phyloP scores from a whole-genome alignment of 805 yeast genomes.

The Yarrowia alimentaria region DNA sequence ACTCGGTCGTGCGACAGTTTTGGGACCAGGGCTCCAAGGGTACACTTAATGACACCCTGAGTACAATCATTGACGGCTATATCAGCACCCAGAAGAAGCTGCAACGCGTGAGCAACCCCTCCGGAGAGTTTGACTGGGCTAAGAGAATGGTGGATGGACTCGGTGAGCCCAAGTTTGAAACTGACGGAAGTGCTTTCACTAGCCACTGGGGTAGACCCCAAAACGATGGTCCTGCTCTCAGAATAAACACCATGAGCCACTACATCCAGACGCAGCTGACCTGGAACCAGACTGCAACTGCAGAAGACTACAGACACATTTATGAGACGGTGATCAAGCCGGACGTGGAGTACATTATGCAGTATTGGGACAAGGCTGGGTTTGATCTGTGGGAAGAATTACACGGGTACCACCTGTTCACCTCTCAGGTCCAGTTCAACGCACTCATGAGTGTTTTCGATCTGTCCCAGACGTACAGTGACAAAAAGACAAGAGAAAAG shows the following conservation, averaged over 20 bases:
- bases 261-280: conserved; percentile 49
- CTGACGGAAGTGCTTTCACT: conserved; percentile 60
- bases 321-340: conserved; percentile 58
- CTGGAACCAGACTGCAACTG: conserved; percentile 35
- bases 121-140: conserved; percentile 52
- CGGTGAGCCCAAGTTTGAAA: conserved; percentile 87
- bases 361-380: conserved; percentile 62
- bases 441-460: conserved; percentile 60
- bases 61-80: conserved; percentile 53
- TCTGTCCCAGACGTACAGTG: conserved; percentile 38
- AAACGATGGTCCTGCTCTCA: conserved; percentile 88
- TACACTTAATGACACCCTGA: conserved; percentile 35
- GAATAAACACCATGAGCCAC: conserved; percentile 62
- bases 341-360: conserved; percentile 63
- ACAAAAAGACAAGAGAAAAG: conserved; percentile 29
- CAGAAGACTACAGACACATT: conserved; percentile 41
- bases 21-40: conserved; percentile 42
- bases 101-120: conserved; percentile 66
- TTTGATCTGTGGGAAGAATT: conserved; percentile 95
- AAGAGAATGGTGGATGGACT: conserved; percentile 46
- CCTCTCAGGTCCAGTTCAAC: conserved; percentile 68
- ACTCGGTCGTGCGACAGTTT: conserved; percentile 55
- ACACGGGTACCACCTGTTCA: conserved; percentile 72
- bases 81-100: conserved; percentile 55
- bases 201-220: conserved; percentile 93